Percentiles rank a stretch among this genome's conserved stretches.
Evolutionary conservation across 345 rosid genomes (phyloP).

Genomic region (Cardamine resedifolia): DNA sequence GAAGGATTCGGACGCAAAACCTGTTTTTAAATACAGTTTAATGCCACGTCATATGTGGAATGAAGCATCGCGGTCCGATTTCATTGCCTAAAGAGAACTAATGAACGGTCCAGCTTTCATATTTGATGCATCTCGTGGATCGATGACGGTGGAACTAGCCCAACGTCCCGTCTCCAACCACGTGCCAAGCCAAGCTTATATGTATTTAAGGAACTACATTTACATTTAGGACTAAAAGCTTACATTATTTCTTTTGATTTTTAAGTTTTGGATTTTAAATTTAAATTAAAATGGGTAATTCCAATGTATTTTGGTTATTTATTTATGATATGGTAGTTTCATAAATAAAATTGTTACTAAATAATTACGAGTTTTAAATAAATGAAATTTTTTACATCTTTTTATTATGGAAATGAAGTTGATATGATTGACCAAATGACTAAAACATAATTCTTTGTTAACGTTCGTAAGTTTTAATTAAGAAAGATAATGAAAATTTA

Average conservation of each 20-base stretch:
- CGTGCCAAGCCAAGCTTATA: background rate
- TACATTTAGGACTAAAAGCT: background rate
- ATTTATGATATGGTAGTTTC: background rate
- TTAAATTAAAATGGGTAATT: background rate
- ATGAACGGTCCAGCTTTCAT: slow-evolving; percentile 15
- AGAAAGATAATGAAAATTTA: background rate
- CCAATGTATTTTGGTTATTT: background rate
- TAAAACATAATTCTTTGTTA: background rate
- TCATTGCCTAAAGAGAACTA: background rate
- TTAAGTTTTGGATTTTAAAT: background rate
- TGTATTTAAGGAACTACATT: background rate
- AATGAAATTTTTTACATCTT: too few relatives aligned
- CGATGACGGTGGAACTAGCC: slow-evolving; percentile 18
- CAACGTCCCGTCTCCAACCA: background rate
- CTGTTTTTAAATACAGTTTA: slow-evolving; percentile 68
- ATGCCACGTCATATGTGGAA: slow-evolving; percentile 45
- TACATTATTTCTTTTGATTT: background rate
- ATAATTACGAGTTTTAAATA: background rate
- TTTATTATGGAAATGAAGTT: background rate
- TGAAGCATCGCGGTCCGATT: slow-evolving; percentile 11
- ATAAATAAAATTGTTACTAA: background rate
- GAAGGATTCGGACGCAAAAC: slow-evolving; percentile 37
- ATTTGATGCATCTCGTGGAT: slow-evolving; percentile 30
- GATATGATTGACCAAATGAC: background rate
- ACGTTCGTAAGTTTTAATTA: background rate